Evolutionary conservation across 2,329 filamentous ascomycete species (phyloP), one percentile per base, ranked within the genome.

Genomic region (Aspergillus sojae): DNA sequence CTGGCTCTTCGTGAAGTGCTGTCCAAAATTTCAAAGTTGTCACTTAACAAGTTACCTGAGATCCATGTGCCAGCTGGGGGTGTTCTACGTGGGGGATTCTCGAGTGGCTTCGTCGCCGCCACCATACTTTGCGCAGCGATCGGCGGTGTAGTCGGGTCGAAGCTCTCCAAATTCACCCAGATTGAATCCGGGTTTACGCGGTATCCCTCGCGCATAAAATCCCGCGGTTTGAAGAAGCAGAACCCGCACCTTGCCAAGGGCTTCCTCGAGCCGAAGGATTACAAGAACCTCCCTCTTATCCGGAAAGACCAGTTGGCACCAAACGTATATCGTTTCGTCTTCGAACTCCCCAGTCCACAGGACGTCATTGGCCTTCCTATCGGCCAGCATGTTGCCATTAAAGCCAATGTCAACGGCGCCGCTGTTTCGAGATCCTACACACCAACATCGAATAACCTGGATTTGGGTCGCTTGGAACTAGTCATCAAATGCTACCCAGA

Each of bases 361-460:
- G 78, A 80, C 2, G 75, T 85, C 0, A 79, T 87, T 2, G 85
- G 85, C 5, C 77, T 88, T 9, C 86, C 85, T 0, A 84, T 82
- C 7, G 85, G 85, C 10, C 85, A 88, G 68, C 85, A 87, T 66
- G 79, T 87, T 4, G 78, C 84, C 50, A 83, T 88, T 62, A 80
- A 81, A 61, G 82, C 83, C 1, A 75, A 72, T 2, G 70, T 86
- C 7, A 75, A 83, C 46, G 82, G 81, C 7, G 74, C 84, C 62
- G 67, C 74, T 1, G 80, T 88, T 16, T 74, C 77, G 2, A 77
- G 85, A 4, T 86, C 84, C 0, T 88, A 88, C 69, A 88, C 85
- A 0, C 85, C 77, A 0, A 77, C 73, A 3, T 77, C 77, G 1
- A 77, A 74, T 57, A 73, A 77, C 59, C 30, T 69, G 10, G 75